Evolutionary conservation across 1,139 yeast species (phyloP).

Genomic region (Arxiozyma bovina): DNA sequence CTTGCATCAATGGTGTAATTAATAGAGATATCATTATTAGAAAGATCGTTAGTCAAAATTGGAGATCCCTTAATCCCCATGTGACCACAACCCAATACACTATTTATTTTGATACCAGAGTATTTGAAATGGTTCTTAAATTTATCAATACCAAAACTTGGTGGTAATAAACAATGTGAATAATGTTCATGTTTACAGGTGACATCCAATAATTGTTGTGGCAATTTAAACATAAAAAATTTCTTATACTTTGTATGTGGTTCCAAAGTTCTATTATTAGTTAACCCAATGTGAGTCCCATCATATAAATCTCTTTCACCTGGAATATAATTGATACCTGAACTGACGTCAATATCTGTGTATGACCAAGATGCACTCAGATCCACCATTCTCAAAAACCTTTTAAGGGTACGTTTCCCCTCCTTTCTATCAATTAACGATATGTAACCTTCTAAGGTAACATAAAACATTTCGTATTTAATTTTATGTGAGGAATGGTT

Average conservation of each 20-base stretch:
- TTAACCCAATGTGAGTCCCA: slow-evolving; percentile 42
- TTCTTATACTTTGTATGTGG: slow-evolving; percentile 52
- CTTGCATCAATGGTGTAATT: slow-evolving; percentile 30
- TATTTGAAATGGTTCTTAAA: slow-evolving; percentile 30
- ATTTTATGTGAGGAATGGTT: slow-evolving; percentile 37
- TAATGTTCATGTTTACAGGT: slow-evolving; percentile 46
- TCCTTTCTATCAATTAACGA: slow-evolving; percentile 28
- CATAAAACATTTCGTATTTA: slow-evolving; percentile 50
- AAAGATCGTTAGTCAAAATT: slow-evolving; percentile 32
- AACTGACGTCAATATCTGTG: slow-evolving; percentile 33
- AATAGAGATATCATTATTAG: slow-evolving; percentile 25
- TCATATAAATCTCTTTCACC: slow-evolving; percentile 40
- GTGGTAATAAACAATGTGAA: slow-evolving; percentile 54
- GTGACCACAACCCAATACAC: slow-evolving; percentile 37
- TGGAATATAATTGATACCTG: slow-evolving; percentile 43
- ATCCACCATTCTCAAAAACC: slow-evolving; percentile 38
- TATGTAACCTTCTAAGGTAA: slow-evolving; percentile 46
- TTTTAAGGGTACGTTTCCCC: slow-evolving; percentile 30
- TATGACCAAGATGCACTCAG: slow-evolving; percentile 38
- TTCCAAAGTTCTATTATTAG: slow-evolving; percentile 41
- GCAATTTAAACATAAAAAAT: slow-evolving; percentile 56
- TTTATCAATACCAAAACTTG: slow-evolving; percentile 52
- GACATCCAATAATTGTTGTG: slow-evolving; percentile 48
- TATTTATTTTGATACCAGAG: slow-evolving; percentile 28
- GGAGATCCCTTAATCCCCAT: slow-evolving; percentile 34